Percentiles rank a stretch among this genome's conserved stretches.
These are phyloP conservation scores for Zygoascus hellenicus DNA, from an alignment of 1,139 yeast genomes.

Conservation along the genomic window DNA sequence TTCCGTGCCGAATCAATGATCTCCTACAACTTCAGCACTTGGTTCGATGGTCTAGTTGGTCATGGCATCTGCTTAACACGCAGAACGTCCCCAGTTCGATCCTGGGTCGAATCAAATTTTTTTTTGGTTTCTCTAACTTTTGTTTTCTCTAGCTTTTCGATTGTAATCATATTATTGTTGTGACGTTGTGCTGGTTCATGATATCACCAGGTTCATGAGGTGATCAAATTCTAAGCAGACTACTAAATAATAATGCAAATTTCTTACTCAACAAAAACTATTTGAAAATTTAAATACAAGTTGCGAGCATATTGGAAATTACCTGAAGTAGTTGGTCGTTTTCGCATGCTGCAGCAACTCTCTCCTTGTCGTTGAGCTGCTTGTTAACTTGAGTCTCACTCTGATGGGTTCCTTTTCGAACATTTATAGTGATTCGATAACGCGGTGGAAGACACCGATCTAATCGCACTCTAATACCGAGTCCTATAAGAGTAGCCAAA, in stretches of 20 bases:
- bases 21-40: too few species aligned
- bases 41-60: conserved; percentile 96
- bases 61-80: conserved; percentile 99
- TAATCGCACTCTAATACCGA: conserved; percentile 87
- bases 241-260: neutral
- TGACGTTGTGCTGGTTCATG: too few species aligned
- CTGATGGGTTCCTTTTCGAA: conserved; percentile 92
- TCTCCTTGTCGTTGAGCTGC: conserved; percentile 92
- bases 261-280: neutral
- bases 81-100: conserved; percentile 99
- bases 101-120: conserved; percentile 90
- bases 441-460: conserved; percentile 86
- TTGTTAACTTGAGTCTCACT: conserved; percentile 94
- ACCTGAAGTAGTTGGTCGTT: conserved; percentile 86
- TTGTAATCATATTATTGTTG: too few species aligned
- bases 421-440: conserved; percentile 69
- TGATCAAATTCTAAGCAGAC: neutral
- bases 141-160: too few species aligned
- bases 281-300: conserved; percentile 42
- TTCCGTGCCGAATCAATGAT: too few species aligned
- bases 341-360: conserved; percentile 98
- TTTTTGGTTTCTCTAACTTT: neutral
- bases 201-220: neutral
- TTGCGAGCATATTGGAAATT: conserved; percentile 83
- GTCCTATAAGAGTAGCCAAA: conserved; percentile 88